Percentiles rank a stretch among this genome's conserved stretches.
Conservation (phyloP, 257 asterid species). For the Scutellaria barbata region DNA sequence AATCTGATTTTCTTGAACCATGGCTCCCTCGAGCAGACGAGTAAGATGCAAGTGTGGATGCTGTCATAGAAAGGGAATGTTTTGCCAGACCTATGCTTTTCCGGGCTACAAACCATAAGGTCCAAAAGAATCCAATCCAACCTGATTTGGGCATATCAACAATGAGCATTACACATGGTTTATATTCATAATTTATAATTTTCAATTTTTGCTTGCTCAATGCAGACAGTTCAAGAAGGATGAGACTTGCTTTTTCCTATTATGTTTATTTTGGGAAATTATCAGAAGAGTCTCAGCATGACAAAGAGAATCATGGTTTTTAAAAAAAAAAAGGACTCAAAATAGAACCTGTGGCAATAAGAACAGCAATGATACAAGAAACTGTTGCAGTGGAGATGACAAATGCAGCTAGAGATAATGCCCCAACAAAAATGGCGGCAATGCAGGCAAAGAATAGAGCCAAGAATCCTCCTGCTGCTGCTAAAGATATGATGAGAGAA, state of each 20-base stretch:
- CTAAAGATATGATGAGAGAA: slow-evolving; percentile 83
- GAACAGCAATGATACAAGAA: slow-evolving; percentile 59
- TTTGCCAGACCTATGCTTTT: slow-evolving; percentile 68
- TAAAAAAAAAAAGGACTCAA: slow-evolving; percentile 14
- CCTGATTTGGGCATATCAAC: slow-evolving; percentile 51
- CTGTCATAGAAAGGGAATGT: slow-evolving; percentile 57
- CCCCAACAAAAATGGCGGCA: slow-evolving; percentile 76
- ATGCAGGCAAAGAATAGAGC: slow-evolving; percentile 77
- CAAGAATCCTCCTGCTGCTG: slow-evolving; percentile 93
- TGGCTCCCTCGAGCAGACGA: slow-evolving; percentile 41
- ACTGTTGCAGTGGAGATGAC: slow-evolving; percentile 66
- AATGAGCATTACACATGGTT: neutral
- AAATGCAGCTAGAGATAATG: slow-evolving; percentile 63
- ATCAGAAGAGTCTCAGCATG: neutral
- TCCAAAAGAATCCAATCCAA: slow-evolving; percentile 85
- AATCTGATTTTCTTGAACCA: slow-evolving; percentile 36
- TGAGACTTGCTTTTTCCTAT: neutral
- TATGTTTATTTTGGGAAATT: slow-evolving; percentile 14
- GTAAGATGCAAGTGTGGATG: slow-evolving; percentile 69
- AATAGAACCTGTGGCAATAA: slow-evolving; percentile 68
- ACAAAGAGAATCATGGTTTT: neutral
- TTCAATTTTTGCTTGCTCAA: slow-evolving; percentile 6
- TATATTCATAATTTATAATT: neutral
- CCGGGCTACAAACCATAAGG: slow-evolving; percentile 62
- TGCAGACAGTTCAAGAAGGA: slow-evolving; percentile 5